Conservation (phyloP, 768 basidiomycete genomes). For the Auriculariales sp. region DNA sequence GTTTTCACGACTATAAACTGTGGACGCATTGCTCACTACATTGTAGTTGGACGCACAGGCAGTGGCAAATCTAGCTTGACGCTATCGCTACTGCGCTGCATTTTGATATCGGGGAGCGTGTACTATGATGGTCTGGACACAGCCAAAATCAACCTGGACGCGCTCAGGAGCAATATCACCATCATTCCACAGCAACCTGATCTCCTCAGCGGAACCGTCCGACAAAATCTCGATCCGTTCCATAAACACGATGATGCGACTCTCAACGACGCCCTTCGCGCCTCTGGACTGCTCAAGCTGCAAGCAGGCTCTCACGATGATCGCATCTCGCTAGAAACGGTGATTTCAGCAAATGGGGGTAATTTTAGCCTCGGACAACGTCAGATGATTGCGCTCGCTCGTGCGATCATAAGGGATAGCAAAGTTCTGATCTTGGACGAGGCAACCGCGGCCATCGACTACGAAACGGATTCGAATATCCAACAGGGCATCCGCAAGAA, state of each 20-base stretch:
- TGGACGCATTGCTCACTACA: not conserved
- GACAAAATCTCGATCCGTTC: constrained; percentile 37
- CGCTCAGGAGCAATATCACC: constrained; percentile 36
- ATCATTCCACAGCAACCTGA: constrained; percentile 41
- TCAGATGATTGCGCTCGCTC: constrained; percentile 43
- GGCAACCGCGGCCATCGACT: constrained; percentile 29
- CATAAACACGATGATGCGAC: constrained; percentile 29
- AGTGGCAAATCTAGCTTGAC: constrained; percentile 14
- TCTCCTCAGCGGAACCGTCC: constrained; percentile 27
- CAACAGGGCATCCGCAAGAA: constrained; percentile 38
- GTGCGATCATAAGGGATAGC: constrained; percentile 40
- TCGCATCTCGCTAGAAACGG: constrained; percentile 28
- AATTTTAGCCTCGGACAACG: constrained; percentile 42
- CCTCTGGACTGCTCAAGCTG: constrained; percentile 19
- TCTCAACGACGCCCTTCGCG: constrained; percentile 24
- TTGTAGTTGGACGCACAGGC: constrained; percentile 15
- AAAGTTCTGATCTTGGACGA: constrained; percentile 48
- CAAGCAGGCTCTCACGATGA: constrained; percentile 16
- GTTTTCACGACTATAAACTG: not conserved
- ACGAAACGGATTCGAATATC: constrained; percentile 28
- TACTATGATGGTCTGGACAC: constrained; percentile 39
- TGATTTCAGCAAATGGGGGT: constrained; percentile 26
- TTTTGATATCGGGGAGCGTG: constrained; percentile 26
- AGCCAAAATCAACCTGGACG: constrained; percentile 33
- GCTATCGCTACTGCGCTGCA: constrained; percentile 24